Evolutionary conservation across 2,329 filamentous ascomycete genomes (phyloP), one percentile per base, ranked within the genome.

Genomic region (Nemania diffusa): DNA sequence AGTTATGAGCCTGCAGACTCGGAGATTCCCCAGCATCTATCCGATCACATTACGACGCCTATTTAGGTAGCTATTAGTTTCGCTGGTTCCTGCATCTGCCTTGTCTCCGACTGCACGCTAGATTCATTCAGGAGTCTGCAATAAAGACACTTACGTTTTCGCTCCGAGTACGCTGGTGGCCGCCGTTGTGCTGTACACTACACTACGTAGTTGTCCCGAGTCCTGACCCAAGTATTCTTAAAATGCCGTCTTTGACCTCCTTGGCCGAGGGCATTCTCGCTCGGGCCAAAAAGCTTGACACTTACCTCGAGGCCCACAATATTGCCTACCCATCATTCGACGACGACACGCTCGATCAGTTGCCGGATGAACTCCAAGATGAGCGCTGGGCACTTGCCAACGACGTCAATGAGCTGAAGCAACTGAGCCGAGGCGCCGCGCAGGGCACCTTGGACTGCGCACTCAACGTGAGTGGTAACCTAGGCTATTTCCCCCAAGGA

Each of bases 301-400:
- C 58, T 52, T 69, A 69, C 24, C 50, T 63, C n/a, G 66, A 69
- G 50, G 48, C 58, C 5, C 53, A 63, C 9, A 65, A 68, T 52
- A 65, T 68, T 48, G 52, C 66, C 26, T 63, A 60, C n/a, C 57
- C 66, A 2, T 65, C 66, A 7, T 68, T 68, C 17, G 62, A 68
- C 22, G 57, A 68, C 1, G 66, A 68, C 37, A 68, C 66, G 57
- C 66, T 69, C 50, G 66, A 65, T 52, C 53, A 60, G 42, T 48
- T 68, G n/a, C 58, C 66, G 32, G 34, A 56, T 53, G 58, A 65
- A 27, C 62, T 68, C 52, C 66, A 68, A 37, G 53, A 65, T 55
- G 58, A 68, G 58, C 62, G 57, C 17, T 68, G 62, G 66, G 66
- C 62, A 37, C 62, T 68, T 26, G 48, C 53, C 29, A 62, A 63